phyloP scores from a whole-genome alignment of 306 rosid species.

The Cucurbita ficifolia region DNA sequence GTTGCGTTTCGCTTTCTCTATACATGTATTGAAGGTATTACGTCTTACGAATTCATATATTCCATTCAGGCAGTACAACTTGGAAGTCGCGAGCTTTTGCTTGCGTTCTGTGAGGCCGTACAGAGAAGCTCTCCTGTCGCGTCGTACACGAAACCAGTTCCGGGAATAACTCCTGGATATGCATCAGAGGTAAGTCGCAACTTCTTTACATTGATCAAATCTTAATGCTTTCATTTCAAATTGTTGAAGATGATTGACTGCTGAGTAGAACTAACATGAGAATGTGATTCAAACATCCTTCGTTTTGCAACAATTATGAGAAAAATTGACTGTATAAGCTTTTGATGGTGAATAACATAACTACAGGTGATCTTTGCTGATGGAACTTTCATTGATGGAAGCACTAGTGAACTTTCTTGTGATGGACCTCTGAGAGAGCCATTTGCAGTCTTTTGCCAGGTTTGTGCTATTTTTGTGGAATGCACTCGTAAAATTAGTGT shows the following conservation, averaged over 20 bases:
- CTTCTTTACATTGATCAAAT: neutral
- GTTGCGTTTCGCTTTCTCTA: neutral
- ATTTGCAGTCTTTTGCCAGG: conserved; percentile 88
- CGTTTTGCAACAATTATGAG: neutral
- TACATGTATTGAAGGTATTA: neutral
- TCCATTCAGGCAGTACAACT: conserved; percentile 65
- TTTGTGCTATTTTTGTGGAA: neutral
- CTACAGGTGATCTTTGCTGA: conserved; percentile 84
- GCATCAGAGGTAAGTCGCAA: conserved; percentile 67
- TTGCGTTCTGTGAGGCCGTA: conserved; percentile 85
- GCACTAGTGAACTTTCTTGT: conserved; percentile 96
- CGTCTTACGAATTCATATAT: neutral
- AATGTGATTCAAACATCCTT: neutral
- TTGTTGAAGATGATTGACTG: neutral
- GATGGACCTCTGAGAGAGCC: conserved; percentile 94
- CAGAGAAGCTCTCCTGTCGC: conserved; percentile 88
- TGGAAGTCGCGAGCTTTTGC: conserved; percentile 63
- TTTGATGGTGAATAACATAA: neutral
- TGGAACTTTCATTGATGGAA: conserved; percentile 90
- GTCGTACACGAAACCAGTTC: conserved; percentile 70
- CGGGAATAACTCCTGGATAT: conserved; percentile 79
- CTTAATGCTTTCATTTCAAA: neutral
- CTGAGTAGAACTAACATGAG: neutral
- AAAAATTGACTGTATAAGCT: neutral
- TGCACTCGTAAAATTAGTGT: neutral